phyloP scores from a whole-genome alignment of 306 rosid species.

The Pterocarpus santalinus region DNA sequence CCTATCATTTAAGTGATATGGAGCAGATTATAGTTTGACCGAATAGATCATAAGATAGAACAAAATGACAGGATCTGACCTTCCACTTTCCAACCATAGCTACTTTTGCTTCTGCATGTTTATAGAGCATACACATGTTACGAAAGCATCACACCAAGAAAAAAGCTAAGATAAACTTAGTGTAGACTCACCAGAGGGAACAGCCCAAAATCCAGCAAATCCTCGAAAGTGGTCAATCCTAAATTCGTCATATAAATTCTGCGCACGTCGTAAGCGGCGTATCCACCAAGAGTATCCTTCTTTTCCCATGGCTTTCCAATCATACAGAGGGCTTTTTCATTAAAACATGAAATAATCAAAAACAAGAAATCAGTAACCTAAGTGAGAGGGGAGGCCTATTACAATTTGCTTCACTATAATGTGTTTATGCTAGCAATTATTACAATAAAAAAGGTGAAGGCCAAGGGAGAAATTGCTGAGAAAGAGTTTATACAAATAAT shows the following conservation, averaged over 20 bases:
- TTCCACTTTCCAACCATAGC: slow-evolving; percentile 95
- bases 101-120: slow-evolving; percentile 80
- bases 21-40: slow-evolving; percentile 43
- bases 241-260: slow-evolving; percentile 83
- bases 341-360: slow-evolving; percentile 39
- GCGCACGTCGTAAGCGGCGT: slow-evolving; percentile 83
- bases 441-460: slow-evolving; percentile 2
- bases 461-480: not conserved
- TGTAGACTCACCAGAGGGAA: slow-evolving; percentile 78
- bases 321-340: slow-evolving; percentile 84
- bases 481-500: slow-evolving; percentile 32
- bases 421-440: slow-evolving; percentile 20
- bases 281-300: slow-evolving; percentile 98
- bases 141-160: slow-evolving; percentile 32
- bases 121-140: slow-evolving; percentile 51
- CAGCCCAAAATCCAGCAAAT: slow-evolving; percentile 94
- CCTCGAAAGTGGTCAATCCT: slow-evolving; percentile 98
- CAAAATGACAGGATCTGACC: slow-evolving; percentile 60
- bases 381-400: slow-evolving; percentile 6
- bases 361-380: slow-evolving; percentile 42
- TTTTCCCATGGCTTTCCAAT: slow-evolving; percentile 96
- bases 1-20: slow-evolving; percentile 65
- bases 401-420: slow-evolving; percentile 14
- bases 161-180: slow-evolving; percentile 42
- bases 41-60: slow-evolving; percentile 36